Base-by-base conservation (phyloP, 2,329 filamentous ascomycete genomes). In the Beauveria sp. region DNA sequence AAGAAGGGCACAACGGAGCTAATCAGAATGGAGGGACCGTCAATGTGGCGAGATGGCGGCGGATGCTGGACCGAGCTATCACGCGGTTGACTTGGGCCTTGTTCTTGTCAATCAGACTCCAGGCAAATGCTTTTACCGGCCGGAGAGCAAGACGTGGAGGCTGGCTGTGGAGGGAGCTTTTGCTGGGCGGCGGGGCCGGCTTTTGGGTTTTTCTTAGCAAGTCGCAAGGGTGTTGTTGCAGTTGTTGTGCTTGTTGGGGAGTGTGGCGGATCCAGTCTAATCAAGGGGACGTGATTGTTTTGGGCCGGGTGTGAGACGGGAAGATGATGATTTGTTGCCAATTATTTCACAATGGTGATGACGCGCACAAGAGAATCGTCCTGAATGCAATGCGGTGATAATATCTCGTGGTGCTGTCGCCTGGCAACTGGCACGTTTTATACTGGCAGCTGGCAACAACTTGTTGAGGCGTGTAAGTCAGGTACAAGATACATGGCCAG, bases 391-490 rank as follows among this genome's bases (percentile, higher is more conserved):
- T 18, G 6, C 24, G 16, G 16, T 42, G 22, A 55, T 40, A 1
- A 38, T 57, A 24, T 8, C 28, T 45, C 34, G 20, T 38, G 18
- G 20, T 55, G 42, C 9, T 34, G 20, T 46, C 16, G 34, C 30
- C 14, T 57, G 54, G 7, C 54, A 57, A 43, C 54, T 57, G 54
- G 54, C 53, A 9, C 14, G 9, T 49, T 16, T 47, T 38, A 40
- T 14, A 9, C 43, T 56, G 43, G 42, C 54, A 57, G 54, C 54
- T 57, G 54, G 54, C 38, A 38, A 38, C 34, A 57, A 34, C 26
- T 57, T 57, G 54, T 57, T 57, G 50, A 53, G 50, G 34, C 38
- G 38, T 55, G 38, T 55, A 55, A 55, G 52, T 55, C 52, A 24
- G 34, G 34, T 24, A 40, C 30, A 53, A 53, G 50, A 24, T 42